Base-by-base conservation (phyloP, 352 stramenopile species). In the Phytopythium boreale region DNA sequence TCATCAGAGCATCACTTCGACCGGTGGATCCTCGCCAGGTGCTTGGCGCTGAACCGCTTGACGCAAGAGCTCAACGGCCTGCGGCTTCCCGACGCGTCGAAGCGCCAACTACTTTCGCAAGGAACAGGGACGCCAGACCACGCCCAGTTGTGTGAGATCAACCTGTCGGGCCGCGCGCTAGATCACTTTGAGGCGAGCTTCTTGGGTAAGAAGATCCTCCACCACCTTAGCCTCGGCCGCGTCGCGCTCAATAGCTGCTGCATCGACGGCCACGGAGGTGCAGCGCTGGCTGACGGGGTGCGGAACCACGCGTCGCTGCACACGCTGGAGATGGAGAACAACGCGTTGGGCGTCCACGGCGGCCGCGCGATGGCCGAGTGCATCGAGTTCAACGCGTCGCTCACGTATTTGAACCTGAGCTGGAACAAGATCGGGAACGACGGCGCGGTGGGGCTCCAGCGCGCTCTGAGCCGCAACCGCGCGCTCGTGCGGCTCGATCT, bases 371-470 rank as follows among this genome's bases (percentile, higher is more conserved):
- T 93, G 61, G 69, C 67, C 10, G 85, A 92, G 62, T 87, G 74
- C 50, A 69, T 93, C 26, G 66, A 75, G 31, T 80, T 70, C 65
- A 93, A 89, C 58, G 62, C 22, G 24, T 83, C 80, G 27, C 68
- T 93, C 12, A 88, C 69, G 7, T 79, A 71, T 44, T 68, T 93
- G 5, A 93, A 93, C 56, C 68, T 93, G 50, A 93, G 85, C 71
- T 93, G 82, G 82, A 91, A 90, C 49, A 64, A 77, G 17, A 73
- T 93, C 22, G 78, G 81, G 29, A 78, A 93, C 31, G 83, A 81
- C 34, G 85, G 81, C 9, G 80, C 82, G 2, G 46, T 70, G 1
- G 67, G 68, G 0, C 80, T 93, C 34, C 61, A 70, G 17, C 56
- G 68, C n/a, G 84, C 82, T 0, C 67, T 93, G 22, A 55, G 37